Conservation (phyloP, 495 filamentous ascomycete genomes). For the Physcia stellaris region DNA sequence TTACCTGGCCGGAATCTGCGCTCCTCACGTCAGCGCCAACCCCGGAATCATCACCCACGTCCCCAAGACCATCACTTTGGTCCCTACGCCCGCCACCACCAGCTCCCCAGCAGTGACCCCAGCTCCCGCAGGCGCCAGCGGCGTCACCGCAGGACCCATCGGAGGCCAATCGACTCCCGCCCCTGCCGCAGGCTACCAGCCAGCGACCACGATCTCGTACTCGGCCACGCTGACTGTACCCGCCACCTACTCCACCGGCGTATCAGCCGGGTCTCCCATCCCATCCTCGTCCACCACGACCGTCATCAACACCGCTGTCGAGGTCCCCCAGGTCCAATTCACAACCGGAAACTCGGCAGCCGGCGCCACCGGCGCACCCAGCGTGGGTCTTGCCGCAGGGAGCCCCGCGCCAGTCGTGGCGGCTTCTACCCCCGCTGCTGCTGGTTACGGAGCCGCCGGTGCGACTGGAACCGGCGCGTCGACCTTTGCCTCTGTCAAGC, state of each 20-base stretch:
- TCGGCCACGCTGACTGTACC: conserved; percentile 48
- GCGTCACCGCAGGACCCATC: conserved; percentile 21
- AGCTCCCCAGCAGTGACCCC: conserved; percentile 14
- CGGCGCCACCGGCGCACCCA: conserved; percentile 24
- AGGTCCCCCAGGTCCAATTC: conserved; percentile 65
- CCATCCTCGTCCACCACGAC: conserved; percentile 27
- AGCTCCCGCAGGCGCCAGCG: conserved; percentile 26
- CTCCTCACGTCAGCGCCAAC: conserved; percentile 56
- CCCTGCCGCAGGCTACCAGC: conserved; percentile 26
- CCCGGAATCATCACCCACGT: conserved; percentile 71
- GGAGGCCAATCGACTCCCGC: too few relatives aligned
- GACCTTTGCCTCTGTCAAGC: not conserved
- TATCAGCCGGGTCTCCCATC: conserved; percentile 11
- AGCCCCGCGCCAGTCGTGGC: conserved; percentile 25
- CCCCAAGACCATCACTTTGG: conserved; percentile 46
- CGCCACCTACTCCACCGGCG: conserved; percentile 32
- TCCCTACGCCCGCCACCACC: conserved; percentile 23
- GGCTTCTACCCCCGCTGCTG: conserved; percentile 3
- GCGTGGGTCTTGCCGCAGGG: conserved; percentile 38
- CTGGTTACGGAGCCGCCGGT: not conserved
- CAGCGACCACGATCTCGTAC: conserved; percentile 29
- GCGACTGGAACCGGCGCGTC: conserved; percentile 2
- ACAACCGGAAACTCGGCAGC: conserved; percentile 32
- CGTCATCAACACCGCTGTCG: conserved; percentile 43
- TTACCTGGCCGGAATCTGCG: conserved; percentile 90